phyloP scores from a whole-genome alignment of 106 monocot genomes.

The Acorus calamus region DNA sequence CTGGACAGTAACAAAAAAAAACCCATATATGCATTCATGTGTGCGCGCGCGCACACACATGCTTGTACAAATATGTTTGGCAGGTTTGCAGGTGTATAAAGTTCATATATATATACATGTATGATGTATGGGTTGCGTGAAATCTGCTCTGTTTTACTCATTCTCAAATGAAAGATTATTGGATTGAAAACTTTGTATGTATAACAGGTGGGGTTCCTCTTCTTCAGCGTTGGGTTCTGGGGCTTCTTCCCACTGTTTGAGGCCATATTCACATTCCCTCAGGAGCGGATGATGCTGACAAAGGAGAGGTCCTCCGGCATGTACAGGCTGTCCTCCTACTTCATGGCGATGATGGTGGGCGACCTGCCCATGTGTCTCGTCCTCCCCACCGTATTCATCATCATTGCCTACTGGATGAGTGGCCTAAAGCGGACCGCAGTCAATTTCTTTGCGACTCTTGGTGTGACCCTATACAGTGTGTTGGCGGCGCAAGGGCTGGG shows the following conservation, averaged over 20 bases:
- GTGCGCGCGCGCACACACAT: too few relatives aligned
- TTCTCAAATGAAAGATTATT: too few relatives aligned
- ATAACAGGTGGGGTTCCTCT: constrained; percentile 42
- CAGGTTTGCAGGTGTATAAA: too few relatives aligned
- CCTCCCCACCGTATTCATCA: constrained; percentile 26
- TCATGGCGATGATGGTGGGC: constrained; percentile 19
- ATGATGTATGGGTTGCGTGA: too few relatives aligned
- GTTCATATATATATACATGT: too few relatives aligned
- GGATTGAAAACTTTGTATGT: too few relatives aligned
- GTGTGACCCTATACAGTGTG: constrained; percentile 11
- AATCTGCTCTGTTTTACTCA: too few relatives aligned
- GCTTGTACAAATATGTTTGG: too few relatives aligned
- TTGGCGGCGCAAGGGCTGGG: constrained; percentile 45
- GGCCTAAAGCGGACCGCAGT: constrained; percentile 19
- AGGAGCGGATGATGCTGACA: constrained; percentile 33
- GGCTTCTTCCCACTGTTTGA: constrained; percentile 40
- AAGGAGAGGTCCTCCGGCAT: constrained; percentile 59
- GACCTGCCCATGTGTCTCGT: constrained; percentile 60
- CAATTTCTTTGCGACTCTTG: constrained; percentile 22
- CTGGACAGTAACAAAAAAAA: too few relatives aligned
- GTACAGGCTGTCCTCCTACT: constrained; percentile 65
- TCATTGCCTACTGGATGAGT: constrained; percentile 48
- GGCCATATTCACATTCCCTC: constrained; percentile 57
- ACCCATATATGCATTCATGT: too few relatives aligned
- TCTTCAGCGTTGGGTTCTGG: constrained; percentile 46